A percentile compares a stretch with the other conserved stretches of the same genome.
Evolutionary conservation across 2,329 filamentous ascomycete genomes (phyloP).

Genomic region (Dryadomyces quercus-mongolicae): DNA sequence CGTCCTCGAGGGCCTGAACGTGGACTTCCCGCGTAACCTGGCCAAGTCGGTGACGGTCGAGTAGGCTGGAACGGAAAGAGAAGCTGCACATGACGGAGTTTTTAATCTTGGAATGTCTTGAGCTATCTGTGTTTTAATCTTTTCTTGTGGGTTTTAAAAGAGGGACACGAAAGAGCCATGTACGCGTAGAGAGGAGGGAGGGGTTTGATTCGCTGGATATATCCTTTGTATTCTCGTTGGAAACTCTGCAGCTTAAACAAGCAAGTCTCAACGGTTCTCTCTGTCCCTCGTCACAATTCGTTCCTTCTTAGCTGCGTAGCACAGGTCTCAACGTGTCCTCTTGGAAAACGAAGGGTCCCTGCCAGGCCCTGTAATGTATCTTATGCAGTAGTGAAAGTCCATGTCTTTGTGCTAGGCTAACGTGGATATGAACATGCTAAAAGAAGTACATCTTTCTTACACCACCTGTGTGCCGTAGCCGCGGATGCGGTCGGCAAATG

Average conservation of each 20-base stretch:
- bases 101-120: neutral
- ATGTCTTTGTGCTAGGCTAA: too few species aligned
- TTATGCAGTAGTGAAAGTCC: too few species aligned
- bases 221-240: neutral
- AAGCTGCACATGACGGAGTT: neutral
- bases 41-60: conserved; percentile 99
- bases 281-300: too few species aligned
- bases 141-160: conserved; percentile 1
- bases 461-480: conserved; percentile 84
- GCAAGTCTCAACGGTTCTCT: too few species aligned
- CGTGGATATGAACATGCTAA: too few species aligned
- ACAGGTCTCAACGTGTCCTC: too few species aligned
- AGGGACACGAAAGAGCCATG: neutral
- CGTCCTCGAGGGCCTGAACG: conserved; percentile 88
- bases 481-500: conserved; percentile 87
- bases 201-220: neutral
- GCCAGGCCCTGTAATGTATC: too few species aligned
- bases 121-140: neutral
- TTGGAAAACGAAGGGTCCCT: too few species aligned
- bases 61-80: conserved; percentile 36
- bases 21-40: conserved; percentile 96
- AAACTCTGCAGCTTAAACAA: too few species aligned
- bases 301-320: too few species aligned
- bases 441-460: conserved; percentile 23
- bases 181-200: neutral